These are phyloP conservation scores for Auriscalpium vulgare DNA, from an alignment of 768 basidiomycete species.

Conservation along the genomic window DNA sequence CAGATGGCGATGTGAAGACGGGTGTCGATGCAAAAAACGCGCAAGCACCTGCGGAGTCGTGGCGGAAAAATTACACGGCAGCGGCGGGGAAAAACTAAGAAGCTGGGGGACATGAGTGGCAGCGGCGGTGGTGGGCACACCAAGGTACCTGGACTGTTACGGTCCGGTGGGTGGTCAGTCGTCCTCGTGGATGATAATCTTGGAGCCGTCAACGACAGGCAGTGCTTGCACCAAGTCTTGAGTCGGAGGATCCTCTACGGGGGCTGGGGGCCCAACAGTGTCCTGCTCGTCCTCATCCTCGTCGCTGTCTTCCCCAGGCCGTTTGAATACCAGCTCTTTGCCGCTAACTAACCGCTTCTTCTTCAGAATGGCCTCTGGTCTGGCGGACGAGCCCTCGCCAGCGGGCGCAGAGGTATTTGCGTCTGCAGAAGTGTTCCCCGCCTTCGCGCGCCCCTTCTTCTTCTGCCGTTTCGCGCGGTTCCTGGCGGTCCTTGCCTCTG, in stretches of 20 bases:
- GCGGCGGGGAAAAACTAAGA: too few species aligned
- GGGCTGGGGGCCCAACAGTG: conserved; percentile 17
- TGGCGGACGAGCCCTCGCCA: conserved; percentile 15
- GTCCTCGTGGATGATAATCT: conserved; percentile 45
- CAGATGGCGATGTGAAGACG: too few species aligned
- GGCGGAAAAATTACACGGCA: too few species aligned
- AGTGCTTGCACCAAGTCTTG: conserved; percentile 1
- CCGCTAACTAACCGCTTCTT: conserved; percentile 79
- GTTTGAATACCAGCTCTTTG: conserved; percentile 53
- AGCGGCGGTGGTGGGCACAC: too few species aligned
- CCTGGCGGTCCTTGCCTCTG: conserved; percentile 88
- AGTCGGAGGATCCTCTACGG: not conserved
- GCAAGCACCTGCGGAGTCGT: too few species aligned
- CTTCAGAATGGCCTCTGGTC: conserved; percentile 45
- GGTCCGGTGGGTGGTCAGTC: conserved; percentile 23
- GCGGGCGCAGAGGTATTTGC: conserved; percentile 19
- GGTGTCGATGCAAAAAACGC: too few species aligned
- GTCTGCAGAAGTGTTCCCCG: conserved; percentile 21
- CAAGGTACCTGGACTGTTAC: too few species aligned
- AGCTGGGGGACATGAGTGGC: too few species aligned
- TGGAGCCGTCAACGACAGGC: conserved; percentile 27
- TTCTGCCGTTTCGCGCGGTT: conserved; percentile 92
- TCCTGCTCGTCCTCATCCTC: conserved; percentile 25
- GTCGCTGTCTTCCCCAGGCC: conserved; percentile 42
- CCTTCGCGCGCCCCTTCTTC: conserved; percentile 71